A percentile compares a stretch with the other conserved stretches of the same genome.
These are phyloP conservation scores for Monosporascus sp. DNA, from an alignment of 2,329 filamentous ascomycete species.

Conservation along the genomic window DNA sequence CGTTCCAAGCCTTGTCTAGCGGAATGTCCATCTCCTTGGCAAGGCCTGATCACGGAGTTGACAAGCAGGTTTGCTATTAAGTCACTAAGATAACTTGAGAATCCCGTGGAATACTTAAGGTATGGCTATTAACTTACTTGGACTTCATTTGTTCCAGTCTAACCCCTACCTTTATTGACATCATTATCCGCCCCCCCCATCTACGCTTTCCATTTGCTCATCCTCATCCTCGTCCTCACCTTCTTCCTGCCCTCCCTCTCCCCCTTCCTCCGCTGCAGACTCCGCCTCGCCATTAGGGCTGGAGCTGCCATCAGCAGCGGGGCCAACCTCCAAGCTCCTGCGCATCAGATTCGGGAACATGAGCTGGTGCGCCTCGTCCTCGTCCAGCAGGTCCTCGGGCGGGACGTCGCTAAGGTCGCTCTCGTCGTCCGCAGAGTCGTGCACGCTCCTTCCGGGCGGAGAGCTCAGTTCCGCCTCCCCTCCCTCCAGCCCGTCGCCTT, in stretches of 20 bases:
- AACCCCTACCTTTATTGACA: constrained; percentile 5
- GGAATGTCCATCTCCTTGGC: too few relatives aligned
- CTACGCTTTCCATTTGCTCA: constrained; percentile 2
- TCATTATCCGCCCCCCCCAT: constrained; percentile 9
- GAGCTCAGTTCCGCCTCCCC: constrained; percentile 37
- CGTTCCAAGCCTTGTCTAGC: too few relatives aligned
- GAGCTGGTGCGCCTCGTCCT: constrained; percentile 47
- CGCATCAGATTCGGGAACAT: constrained; percentile 45
- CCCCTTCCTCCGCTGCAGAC: constrained; percentile 10
- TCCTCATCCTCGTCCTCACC: constrained; percentile 5
- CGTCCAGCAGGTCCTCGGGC: constrained; percentile 37
- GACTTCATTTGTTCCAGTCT: too few relatives aligned
- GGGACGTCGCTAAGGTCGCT: constrained; percentile 64
- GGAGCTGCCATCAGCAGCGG: constrained; percentile 8
- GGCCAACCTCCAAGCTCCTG: constrained; percentile 26
- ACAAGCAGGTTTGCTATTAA: too few relatives aligned
- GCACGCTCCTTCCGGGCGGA: constrained; percentile 48
- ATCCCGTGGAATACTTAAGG: too few relatives aligned
- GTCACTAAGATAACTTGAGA: too few relatives aligned
- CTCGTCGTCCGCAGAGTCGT: constrained; percentile 63
- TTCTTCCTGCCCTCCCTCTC: constrained; percentile 5
- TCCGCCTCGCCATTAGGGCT: constrained; percentile 13
- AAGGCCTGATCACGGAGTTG: too few relatives aligned
- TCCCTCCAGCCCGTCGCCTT: constrained; percentile 5
- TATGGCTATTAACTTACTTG: too few relatives aligned